Base-by-base conservation (phyloP, 2,329 filamentous ascomycete genomes). In the Nemania sp. region DNA sequence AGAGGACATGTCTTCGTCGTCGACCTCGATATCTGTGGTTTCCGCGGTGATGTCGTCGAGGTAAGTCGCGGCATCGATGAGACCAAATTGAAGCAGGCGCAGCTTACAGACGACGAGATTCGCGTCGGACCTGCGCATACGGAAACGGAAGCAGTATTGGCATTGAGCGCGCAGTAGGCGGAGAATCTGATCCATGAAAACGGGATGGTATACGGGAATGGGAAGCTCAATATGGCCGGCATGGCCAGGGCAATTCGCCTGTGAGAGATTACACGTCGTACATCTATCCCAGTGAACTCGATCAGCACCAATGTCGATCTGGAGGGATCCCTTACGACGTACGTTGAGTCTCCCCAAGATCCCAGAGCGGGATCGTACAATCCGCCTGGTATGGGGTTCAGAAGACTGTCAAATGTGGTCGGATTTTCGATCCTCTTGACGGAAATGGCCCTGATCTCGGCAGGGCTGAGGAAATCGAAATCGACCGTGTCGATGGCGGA, bases 401-500 rank as follows among this genome's bases (percentile, higher is more conserved):
- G 83, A 58, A 97, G 86, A 60, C 87, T 92, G 77, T 98, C 95
- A 75, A 98, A 95, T n/a, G 95, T 97, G 67, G 86, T 91, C 53
- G 92, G 89, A 79, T 96, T 96, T 73, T 96, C 90, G 70, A 99
- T 96, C 77, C 88, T 87, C 81, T 95, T 95, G 68, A 97, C 95
- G 9, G 95, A 99, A 69, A 98, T 87, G 63, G 88, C 85, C 74
- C 88, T 88, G 74, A 99, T 92, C 76, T 99, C 94, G 62, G 89
- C 82, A 53, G 88, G 83, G 18, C 90, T 87, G 68, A 98, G 86
- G 73, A 96, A 91, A 47, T 87, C 88, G 76, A 99, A 99, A 74
- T 96, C 91, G 72, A 99, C 91, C 74, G 89, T 89, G 74, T 89
- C 86, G 72, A 99, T 90, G 73, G 88, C 83, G 72, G 92, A 96